Percentiles rank a stretch among this genome's conserved stretches.
phyloP scores from a whole-genome alignment of 495 filamentous ascomycete species.

The Podospora anserina region DNA sequence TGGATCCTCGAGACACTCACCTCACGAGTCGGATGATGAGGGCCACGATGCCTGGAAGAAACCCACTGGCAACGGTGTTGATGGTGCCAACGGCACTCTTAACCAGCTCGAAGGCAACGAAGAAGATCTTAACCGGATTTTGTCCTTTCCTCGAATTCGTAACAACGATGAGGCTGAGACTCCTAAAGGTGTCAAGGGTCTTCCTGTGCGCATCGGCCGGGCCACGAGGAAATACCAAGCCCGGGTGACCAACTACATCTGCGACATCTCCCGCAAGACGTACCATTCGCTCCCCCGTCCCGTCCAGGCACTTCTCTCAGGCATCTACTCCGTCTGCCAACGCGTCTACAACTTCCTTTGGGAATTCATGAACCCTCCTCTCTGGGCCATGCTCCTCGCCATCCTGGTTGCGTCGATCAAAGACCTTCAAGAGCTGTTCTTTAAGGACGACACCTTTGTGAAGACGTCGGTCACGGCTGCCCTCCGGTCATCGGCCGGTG shows the following conservation, averaged over 20 bases:
- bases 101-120: conserved; percentile 17
- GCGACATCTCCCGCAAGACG: conserved; percentile 23
- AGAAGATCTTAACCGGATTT: conserved; percentile 34
- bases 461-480: conserved; percentile 90
- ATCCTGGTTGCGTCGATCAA: conserved; percentile 91
- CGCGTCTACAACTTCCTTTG: conserved; percentile 65
- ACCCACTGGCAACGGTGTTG: conserved; percentile 24
- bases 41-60: conserved; percentile 27
- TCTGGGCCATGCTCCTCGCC: conserved; percentile 92
- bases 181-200: conserved; percentile 34
- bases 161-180: conserved; percentile 33
- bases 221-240: conserved; percentile 19
- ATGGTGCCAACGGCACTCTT: conserved; percentile 12
- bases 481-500: conserved; percentile 76
- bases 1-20: conserved; percentile 39
- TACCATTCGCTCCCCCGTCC: conserved; percentile 53
- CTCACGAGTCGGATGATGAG: conserved; percentile 45
- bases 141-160: conserved; percentile 46
- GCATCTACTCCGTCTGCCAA: conserved; percentile 37
- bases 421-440: conserved; percentile 76
- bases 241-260: conserved; percentile 40
- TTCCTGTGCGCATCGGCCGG: conserved; percentile 26
- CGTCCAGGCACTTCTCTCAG: conserved; percentile 53
- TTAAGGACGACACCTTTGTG: conserved; percentile 83
- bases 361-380: conserved; percentile 97